phyloP scores from a whole-genome alignment of 768 basidiomycete genomes.

The Lenzites betulinus region DNA sequence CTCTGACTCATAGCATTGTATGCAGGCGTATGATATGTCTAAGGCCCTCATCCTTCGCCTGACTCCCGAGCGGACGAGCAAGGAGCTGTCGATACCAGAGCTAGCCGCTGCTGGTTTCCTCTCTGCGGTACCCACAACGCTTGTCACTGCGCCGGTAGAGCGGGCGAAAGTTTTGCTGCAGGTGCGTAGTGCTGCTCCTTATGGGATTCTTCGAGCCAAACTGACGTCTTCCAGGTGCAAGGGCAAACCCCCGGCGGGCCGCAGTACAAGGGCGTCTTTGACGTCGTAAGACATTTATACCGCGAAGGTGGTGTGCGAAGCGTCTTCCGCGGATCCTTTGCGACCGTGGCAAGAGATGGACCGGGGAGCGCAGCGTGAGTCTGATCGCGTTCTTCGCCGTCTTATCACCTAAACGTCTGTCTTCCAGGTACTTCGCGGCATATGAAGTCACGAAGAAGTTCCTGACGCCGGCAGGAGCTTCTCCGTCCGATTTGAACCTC shows the following conservation, averaged over 20 bases:
- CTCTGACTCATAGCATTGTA: not conserved
- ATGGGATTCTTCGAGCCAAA: not conserved
- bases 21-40: conserved; percentile 89
- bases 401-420: conserved; percentile 10
- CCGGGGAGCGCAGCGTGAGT: conserved; percentile 95
- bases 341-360: conserved; percentile 94
- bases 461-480: conserved; percentile 78
- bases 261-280: conserved; percentile 87
- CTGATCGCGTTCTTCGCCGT: not conserved
- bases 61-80: conserved; percentile 76
- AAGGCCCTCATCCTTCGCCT: conserved; percentile 78
- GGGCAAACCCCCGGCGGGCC: conserved; percentile 86
- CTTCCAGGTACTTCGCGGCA: conserved; percentile 86
- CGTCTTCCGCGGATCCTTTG: conserved; percentile 89
- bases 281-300: conserved; percentile 90
- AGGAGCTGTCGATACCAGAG: conserved; percentile 69
- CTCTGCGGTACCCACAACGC: conserved; percentile 88
- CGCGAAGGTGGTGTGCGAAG: conserved; percentile 89
- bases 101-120: conserved; percentile 93
- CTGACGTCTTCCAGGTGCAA: conserved; percentile 62
- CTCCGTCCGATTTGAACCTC: conserved; percentile 80
- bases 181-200: conserved; percentile 41
- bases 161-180: conserved; percentile 95
- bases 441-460: conserved; percentile 93
- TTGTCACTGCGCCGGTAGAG: conserved; percentile 95